Evolutionary conservation across 176 grass and related monocot species (phyloP).

Genomic region (Metroxylon sagu): DNA sequence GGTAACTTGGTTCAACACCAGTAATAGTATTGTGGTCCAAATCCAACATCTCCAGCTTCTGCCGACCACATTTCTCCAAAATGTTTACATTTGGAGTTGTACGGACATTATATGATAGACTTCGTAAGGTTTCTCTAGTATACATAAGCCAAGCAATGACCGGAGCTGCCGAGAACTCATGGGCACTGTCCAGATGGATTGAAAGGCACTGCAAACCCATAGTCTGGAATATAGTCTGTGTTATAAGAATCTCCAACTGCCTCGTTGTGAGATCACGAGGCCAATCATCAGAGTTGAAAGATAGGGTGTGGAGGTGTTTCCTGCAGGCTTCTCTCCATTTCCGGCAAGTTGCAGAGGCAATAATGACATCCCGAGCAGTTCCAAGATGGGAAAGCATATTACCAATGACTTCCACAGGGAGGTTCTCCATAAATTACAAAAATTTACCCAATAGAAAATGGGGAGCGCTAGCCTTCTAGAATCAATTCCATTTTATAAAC

Average conservation of each 20-base stretch:
- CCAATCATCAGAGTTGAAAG: conserved; percentile 73
- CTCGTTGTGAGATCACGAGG: conserved; percentile 61
- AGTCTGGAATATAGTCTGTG: conserved; percentile 87
- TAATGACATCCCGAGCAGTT: conserved; percentile 60
- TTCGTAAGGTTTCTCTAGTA: conserved; percentile 68
- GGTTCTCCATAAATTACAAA: conserved; percentile 49
- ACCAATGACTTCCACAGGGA: conserved; percentile 90
- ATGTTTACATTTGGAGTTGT: conserved; percentile 79
- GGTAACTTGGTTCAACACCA: conserved; percentile 87
- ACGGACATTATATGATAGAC: conserved; percentile 76
- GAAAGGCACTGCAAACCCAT: conserved; percentile 71
- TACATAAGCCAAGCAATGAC: conserved; percentile 97
- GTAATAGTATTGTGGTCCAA: conserved; percentile 84
- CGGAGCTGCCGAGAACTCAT: conserved; percentile 87
- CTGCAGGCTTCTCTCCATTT: conserved; percentile 77
- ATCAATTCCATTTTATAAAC: conserved; percentile 7
- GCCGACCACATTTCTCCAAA: conserved; percentile 70
- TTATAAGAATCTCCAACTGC: conserved; percentile 86
- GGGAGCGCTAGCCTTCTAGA: not conserved
- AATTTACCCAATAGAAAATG: not conserved
- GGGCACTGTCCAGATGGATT: conserved; percentile 66
- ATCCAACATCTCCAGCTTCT: conserved; percentile 81
- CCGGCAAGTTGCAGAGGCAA: conserved; percentile 64
- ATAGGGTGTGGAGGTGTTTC: conserved; percentile 66
- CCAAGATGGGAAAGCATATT: conserved; percentile 80